Percentiles rank a stretch among this genome's conserved stretches.
Conservation (phyloP, 306 rosid genomes). For the Comarum palustre region DNA sequence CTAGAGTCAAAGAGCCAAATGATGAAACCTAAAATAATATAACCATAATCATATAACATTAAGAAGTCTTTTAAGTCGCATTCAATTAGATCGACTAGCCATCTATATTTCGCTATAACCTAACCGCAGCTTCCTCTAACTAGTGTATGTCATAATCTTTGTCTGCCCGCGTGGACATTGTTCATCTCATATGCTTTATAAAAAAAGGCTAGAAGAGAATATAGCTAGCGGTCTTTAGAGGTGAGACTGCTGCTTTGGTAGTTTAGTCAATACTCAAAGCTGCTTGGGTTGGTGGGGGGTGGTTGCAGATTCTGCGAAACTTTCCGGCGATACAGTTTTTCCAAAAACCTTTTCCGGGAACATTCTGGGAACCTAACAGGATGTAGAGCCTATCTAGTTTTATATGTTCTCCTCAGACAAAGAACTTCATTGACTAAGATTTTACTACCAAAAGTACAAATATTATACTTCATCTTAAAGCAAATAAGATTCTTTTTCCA, state of each 20-base stretch:
- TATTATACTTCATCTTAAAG: background rate
- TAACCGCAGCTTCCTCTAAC: slow-evolving; percentile 8
- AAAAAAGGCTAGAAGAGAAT: background rate
- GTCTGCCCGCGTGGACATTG: background rate
- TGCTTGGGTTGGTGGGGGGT: background rate
- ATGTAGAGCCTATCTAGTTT: background rate
- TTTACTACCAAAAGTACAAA: background rate
- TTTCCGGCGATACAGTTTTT: slow-evolving; percentile 16
- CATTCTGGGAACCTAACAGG: slow-evolving; percentile 24
- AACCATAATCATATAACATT: background rate
- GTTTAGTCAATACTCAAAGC: slow-evolving; percentile 5
- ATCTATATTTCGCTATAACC: background rate
- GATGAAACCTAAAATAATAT: no score
- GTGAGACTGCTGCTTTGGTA: background rate
- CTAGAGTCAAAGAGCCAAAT: no score
- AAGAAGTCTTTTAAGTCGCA: background rate
- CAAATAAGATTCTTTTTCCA: background rate
- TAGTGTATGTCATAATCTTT: slow-evolving; percentile 16
- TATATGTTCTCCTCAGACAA: background rate
- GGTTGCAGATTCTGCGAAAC: slow-evolving; percentile 16
- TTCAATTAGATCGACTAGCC: background rate
- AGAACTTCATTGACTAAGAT: background rate
- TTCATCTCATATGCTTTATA: background rate
- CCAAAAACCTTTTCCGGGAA: slow-evolving; percentile 33
- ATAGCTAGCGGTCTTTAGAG: background rate